A percentile compares a stretch with the other conserved stretches of the same genome.
Evolutionary conservation across 768 basidiomycete species (phyloP).

Genomic region (Russula ochroleuca): DNA sequence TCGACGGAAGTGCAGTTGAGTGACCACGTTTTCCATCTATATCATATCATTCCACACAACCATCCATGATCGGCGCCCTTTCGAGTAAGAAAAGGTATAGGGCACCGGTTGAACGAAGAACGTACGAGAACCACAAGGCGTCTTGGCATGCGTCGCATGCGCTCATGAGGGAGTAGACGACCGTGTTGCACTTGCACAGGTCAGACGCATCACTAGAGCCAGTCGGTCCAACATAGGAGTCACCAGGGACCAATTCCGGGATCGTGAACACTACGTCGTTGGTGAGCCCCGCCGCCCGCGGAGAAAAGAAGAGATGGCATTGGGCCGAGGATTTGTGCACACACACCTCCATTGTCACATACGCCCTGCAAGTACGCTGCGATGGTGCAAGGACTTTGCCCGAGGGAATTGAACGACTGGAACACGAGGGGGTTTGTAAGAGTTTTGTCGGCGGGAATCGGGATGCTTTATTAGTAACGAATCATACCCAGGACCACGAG

Average conservation of each 20-base stretch:
- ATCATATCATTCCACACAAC: not conserved
- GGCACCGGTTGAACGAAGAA: not conserved
- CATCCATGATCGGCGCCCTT: not conserved
- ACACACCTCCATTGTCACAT: conserved; percentile 16
- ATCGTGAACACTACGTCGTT: conserved; percentile 1
- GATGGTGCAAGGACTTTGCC: conserved; percentile 9
- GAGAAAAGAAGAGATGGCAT: not conserved
- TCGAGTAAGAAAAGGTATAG: not conserved
- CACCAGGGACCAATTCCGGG: not conserved
- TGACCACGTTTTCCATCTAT: conserved; percentile 8
- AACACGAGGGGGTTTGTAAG: not conserved
- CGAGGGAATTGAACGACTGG: conserved; percentile 17
- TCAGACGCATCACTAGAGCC: conserved; percentile 31
- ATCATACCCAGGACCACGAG: conserved; percentile 17
- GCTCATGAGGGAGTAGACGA: conserved; percentile 36
- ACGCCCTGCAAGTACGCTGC: conserved; percentile 7
- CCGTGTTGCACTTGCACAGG: conserved; percentile 34
- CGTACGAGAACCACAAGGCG: conserved; percentile 25
- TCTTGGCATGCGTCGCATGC: conserved; percentile 37
- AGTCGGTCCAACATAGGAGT: conserved; percentile 15
- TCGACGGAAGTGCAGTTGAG: conserved; percentile 4
- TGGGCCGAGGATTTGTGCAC: not conserved
- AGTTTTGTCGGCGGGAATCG: not conserved
- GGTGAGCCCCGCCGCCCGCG: not conserved
- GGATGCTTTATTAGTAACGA: not conserved